Evolutionary conservation across 306 rosid species (phyloP).

Genomic region (Corylus heterophylla): DNA sequence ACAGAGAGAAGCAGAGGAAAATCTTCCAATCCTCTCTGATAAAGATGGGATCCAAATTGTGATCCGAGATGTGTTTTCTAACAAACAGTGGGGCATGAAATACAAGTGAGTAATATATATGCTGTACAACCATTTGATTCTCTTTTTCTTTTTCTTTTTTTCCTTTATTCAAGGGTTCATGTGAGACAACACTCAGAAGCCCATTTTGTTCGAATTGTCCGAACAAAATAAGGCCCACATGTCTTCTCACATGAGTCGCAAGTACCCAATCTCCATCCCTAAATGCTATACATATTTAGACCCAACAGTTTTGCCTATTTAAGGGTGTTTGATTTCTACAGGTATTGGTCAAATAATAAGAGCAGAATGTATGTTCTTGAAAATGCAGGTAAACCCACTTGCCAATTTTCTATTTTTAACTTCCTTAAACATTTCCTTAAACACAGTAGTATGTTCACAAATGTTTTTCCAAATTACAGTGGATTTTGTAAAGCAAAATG

Average conservation of each 20-base stretch:
- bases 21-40: constrained; percentile 46
- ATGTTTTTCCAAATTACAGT: constrained; percentile 39
- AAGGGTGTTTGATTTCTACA: constrained; percentile 11
- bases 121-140: not conserved
- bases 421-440: not conserved
- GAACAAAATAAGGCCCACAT: too few species aligned
- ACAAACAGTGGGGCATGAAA: constrained; percentile 44
- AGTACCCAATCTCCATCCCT: too few species aligned
- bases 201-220: too few species aligned
- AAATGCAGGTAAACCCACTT: constrained; percentile 43
- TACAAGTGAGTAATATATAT: constrained; percentile 46
- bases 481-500: constrained; percentile 45
- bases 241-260: too few species aligned
- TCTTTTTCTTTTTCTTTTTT: not conserved
- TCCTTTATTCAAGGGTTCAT: not conserved
- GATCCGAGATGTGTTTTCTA: constrained; percentile 50
- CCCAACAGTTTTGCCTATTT: not conserved
- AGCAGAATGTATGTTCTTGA: constrained; percentile 74
- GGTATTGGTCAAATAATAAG: constrained; percentile 63
- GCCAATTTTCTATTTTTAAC: not conserved
- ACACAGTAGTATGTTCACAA: not conserved
- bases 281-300: not conserved
- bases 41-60: constrained; percentile 46
- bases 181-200: too few species aligned
- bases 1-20: constrained; percentile 62